These are phyloP conservation scores for Colletotrichum ledebouriae DNA, from an alignment of 2,329 filamentous ascomycete species.

Conservation along the genomic window DNA sequence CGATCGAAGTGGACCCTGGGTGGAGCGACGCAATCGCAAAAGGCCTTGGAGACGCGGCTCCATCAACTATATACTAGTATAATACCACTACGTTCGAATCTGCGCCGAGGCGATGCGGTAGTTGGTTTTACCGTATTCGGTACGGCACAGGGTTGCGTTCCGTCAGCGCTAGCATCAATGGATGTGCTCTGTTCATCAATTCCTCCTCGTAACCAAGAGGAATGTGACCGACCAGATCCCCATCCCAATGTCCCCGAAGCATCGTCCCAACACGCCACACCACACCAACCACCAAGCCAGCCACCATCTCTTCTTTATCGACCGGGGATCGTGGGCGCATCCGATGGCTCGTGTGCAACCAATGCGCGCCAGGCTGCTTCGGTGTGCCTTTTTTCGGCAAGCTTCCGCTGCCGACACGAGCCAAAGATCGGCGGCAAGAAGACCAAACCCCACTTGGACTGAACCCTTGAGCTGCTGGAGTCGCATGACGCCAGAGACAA, in stretches of 20 bases:
- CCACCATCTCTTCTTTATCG: neutral
- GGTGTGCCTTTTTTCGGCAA: neutral
- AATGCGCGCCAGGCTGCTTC: conserved; percentile 12
- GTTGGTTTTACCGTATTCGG: neutral
- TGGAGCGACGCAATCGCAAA: conserved; percentile 7
- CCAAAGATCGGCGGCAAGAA: conserved; percentile 19
- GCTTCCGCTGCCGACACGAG: conserved; percentile 26
- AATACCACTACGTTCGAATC: neutral
- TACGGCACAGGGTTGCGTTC: neutral
- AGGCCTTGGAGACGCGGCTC: neutral
- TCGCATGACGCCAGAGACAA: conserved; percentile 22
- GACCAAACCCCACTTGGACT: neutral
- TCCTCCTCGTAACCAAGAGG: conserved; percentile 8
- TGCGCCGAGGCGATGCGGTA: neutral
- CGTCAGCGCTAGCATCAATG: neutral
- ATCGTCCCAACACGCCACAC: conserved; percentile 20
- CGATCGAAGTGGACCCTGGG: conserved; percentile 25
- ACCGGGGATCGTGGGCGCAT: conserved; percentile 9
- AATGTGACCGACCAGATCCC: conserved; percentile 15
- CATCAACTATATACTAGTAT: neutral
- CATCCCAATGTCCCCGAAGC: neutral
- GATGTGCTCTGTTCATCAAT: conserved; percentile 16
- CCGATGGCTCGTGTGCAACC: conserved; percentile 3
- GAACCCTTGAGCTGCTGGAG: neutral
- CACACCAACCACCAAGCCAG: conserved; percentile 1